A percentile compares a stretch with the other conserved stretches of the same genome.
phyloP scores from a whole-genome alignment of 345 rosid genomes.

The Camelina sativa region DNA sequence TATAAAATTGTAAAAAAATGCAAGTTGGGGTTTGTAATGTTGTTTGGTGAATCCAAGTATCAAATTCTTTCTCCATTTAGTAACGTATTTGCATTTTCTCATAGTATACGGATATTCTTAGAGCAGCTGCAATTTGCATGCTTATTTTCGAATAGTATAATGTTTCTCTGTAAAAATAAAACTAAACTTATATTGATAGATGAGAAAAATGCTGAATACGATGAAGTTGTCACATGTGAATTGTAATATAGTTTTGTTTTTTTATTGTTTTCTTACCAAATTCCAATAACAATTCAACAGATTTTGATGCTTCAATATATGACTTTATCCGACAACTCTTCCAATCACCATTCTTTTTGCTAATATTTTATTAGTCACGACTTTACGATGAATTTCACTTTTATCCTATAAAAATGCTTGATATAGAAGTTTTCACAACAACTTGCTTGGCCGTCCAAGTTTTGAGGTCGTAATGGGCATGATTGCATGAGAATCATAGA shows the following conservation, averaged over 20 bases:
- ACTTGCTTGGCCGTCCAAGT: constrained; percentile 34
- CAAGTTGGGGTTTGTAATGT: constrained; percentile 18
- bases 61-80: constrained; percentile 23
- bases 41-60: constrained; percentile 28
- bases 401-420: constrained; percentile 24
- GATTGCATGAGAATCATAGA: constrained; percentile 27
- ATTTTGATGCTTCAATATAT: constrained; percentile 26
- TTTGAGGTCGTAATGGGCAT: constrained; percentile 22
- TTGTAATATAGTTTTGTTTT: constrained; percentile 15
- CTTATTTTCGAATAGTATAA: constrained; percentile 10
- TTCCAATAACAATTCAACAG: constrained; percentile 31
- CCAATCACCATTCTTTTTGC: constrained; percentile 32
- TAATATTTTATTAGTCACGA: constrained; percentile 11
- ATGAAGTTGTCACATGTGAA: constrained; percentile 36
- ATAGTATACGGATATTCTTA: not conserved
- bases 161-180: not conserved
- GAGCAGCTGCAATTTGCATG: constrained; percentile 19
- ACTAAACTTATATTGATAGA: constrained; percentile 12
- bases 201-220: constrained; percentile 33
- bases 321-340: constrained; percentile 44
- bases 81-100: not conserved
- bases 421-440: constrained; percentile 40
- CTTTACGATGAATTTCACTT: not conserved
- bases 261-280: constrained; percentile 10
- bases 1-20: constrained; percentile 1